Evolutionary conservation across 2,329 filamentous ascomycete genomes (phyloP).

Genomic region (Sporothrix pallida): DNA sequence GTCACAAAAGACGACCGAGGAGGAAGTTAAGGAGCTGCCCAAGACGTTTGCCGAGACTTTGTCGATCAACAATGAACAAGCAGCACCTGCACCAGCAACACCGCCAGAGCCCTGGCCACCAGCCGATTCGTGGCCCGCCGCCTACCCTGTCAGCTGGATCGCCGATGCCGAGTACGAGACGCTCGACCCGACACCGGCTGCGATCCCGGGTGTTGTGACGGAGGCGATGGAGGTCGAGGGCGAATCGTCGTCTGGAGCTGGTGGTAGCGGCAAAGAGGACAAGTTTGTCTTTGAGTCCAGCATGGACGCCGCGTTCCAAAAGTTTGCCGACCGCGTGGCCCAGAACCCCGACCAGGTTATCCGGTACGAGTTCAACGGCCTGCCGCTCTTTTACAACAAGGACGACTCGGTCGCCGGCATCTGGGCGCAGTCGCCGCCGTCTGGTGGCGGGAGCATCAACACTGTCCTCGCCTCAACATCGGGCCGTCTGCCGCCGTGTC

Average conservation of each 20-base stretch:
- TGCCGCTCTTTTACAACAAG: conserved; percentile 80
- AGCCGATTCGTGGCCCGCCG: conserved; percentile 64
- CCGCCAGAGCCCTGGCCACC: conserved; percentile 78
- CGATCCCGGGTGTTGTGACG: conserved; percentile 53
- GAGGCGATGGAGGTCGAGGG: conserved; percentile 54
- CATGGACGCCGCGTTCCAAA: conserved; percentile 78
- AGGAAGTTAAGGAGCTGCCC: conserved; percentile 50
- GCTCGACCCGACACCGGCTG: conserved; percentile 63
- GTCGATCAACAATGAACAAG: conserved; percentile 66
- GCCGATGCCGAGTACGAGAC: conserved; percentile 92
- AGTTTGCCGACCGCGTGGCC: conserved; percentile 76
- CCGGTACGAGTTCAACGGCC: conserved; percentile 76
- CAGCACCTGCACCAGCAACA: conserved; percentile 40
- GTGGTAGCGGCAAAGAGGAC: conserved; percentile 61
- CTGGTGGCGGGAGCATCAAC: conserved; percentile 39
- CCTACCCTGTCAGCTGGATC: conserved; percentile 79
- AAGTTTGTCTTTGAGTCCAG: conserved; percentile 73
- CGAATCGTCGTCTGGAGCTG: conserved; percentile 41
- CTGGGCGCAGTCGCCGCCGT: conserved; percentile 41
- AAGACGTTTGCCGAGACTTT: conserved; percentile 77
- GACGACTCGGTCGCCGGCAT: conserved; percentile 73
- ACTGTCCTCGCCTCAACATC: conserved; percentile 41
- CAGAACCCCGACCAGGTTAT: conserved; percentile 86
- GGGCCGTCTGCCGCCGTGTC: conserved; percentile 72
- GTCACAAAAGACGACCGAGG: conserved; percentile 29